A percentile compares a stretch with the other conserved stretches of the same genome.
phyloP scores from a whole-genome alignment of 78 protist genomes.

The Dictyostelium firmibasis region DNA sequence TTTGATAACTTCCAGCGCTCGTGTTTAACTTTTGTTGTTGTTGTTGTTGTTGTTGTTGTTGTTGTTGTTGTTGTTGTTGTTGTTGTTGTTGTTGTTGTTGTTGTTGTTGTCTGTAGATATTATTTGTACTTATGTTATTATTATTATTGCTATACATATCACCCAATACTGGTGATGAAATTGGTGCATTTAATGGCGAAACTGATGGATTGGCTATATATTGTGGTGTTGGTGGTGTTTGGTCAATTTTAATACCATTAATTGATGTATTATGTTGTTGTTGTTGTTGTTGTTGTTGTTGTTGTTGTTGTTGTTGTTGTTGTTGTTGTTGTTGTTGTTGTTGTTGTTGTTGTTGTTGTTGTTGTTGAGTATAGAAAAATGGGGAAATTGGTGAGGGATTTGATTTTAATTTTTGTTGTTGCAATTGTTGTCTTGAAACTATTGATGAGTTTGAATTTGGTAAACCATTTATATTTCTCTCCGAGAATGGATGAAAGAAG shows the following conservation, averaged over 20 bases:
- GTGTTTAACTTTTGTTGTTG: neutral
- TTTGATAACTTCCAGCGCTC: neutral
- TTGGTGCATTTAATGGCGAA: neutral
- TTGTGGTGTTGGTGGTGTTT: neutral
- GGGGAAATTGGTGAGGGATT: conserved; percentile 10
- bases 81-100: neutral
- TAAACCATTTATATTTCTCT: neutral
- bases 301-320: conserved; percentile 1
- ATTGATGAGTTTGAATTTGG: neutral
- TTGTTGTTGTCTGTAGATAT: neutral
- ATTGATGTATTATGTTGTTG: neutral
- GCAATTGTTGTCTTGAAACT: neutral
- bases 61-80: neutral
- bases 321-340: conserved; percentile 17
- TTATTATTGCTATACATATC: neutral
- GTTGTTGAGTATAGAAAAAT: neutral
- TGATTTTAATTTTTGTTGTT: neutral
- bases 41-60: neutral
- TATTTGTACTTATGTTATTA: neutral
- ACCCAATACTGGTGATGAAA: neutral
- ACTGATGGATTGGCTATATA: neutral
- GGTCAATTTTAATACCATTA: neutral
- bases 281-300: neutral
- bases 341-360: neutral
- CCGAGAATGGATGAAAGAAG: neutral